Evolutionary conservation across 768 basidiomycete species (phyloP), one percentile per base, ranked within the genome.

Genomic region (Agaricus subrufescens): DNA sequence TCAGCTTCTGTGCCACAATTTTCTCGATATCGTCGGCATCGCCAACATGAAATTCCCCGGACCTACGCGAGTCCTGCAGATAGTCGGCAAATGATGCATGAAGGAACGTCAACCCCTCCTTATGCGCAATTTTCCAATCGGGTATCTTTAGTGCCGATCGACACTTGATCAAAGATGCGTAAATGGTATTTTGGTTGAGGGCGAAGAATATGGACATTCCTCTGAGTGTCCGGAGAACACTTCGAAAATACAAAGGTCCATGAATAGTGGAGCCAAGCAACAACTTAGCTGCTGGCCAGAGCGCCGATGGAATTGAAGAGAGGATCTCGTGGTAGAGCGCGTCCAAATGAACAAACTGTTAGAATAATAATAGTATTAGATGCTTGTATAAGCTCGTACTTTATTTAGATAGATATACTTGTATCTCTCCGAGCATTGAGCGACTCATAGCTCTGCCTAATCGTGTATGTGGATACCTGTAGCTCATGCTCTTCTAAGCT

Each of bases 11-110:
- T n/a, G n/a, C n/a, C 37, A 38, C 37, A 38, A 7, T 14, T 7
- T 38, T 14, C 39, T 40, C 39, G n/a, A n/a, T n/a, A 9, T 31
- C 4, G 14, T 12, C 3, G 11, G 4, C 39, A n/a, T 14, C 4
- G 14, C 7, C 6, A 78, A 38, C 7, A 14, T 38, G 37, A 14
- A 38, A 38, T 6, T 38, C 37, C 37, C 14, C 14, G 6, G 37
- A 38, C 14, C 14, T 38, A 14, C 7, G 6, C 37, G 37, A 14
- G 14, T 38, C 37, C 37, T 7, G 6, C n/a, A n/a, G n/a, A n/a
- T n/a, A n/a, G n/a, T n/a, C n/a, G n/a, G n/a, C n/a, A n/a, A n/a
- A n/a, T n/a, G 62, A 79, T 86, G 51, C 81, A 15, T 48, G 46
- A 6, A 48, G 25, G 30, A 49, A 49, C n/a, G 30, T 30, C n/a